Evolutionary conservation across 805 yeast genomes (phyloP).

Genomic region (Monosporozyma unispora): DNA sequence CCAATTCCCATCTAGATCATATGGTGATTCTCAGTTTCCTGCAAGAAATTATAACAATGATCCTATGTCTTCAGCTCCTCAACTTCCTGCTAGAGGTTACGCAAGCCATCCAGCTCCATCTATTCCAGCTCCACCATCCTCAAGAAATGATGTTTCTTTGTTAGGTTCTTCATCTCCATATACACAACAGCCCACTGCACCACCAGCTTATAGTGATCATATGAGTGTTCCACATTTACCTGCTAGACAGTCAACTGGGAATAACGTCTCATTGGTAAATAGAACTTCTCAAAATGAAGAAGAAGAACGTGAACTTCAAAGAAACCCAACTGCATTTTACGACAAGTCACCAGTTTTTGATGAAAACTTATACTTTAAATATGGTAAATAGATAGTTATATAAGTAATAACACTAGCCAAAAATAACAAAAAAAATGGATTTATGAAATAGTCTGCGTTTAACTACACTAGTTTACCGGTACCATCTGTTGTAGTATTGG

Average conservation of each 20-base stretch:
- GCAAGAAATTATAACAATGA: neutral
- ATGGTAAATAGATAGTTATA: conserved; percentile 12
- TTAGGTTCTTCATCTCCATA: neutral
- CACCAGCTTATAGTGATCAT: neutral
- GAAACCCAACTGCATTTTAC: conserved; percentile 36
- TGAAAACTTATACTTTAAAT: conserved; percentile 37
- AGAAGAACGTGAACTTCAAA: conserved; percentile 21
- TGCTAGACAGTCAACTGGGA: conserved; percentile 9
- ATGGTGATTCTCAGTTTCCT: neutral
- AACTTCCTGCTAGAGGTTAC: conserved; percentile 6
- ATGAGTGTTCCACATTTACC: neutral
- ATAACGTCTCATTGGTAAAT: conserved; percentile 5
- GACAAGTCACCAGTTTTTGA: conserved; percentile 44
- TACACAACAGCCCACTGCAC: neutral
- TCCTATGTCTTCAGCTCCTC: neutral
- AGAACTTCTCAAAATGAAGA: conserved; percentile 9
- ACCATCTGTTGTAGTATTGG: neutral
- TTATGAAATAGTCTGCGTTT: no score
- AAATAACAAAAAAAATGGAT: neutral
- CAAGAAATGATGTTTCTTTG: neutral
- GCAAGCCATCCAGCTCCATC: neutral
- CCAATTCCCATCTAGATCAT: conserved; percentile 1
- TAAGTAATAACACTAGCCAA: neutral
- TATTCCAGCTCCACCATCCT: neutral
- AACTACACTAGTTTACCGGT: neutral